phyloP scores from a whole-genome alignment of 208 protist species.

The Crithidia brevicula region DNA sequence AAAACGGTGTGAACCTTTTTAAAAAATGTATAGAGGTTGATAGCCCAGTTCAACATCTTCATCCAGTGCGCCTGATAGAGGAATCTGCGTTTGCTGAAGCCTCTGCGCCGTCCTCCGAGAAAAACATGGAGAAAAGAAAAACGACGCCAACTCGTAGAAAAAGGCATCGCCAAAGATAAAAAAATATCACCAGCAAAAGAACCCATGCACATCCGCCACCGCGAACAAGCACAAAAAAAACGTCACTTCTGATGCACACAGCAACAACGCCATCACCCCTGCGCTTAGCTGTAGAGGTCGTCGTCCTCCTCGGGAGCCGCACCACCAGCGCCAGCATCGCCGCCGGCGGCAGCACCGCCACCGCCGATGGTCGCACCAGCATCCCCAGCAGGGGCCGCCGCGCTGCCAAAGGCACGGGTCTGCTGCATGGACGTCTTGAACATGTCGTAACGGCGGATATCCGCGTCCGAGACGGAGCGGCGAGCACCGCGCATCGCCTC shows the following conservation, averaged over 20 bases:
- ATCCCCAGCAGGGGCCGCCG: conserved; percentile 13
- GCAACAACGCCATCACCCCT: not conserved
- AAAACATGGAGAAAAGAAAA: too few relatives aligned
- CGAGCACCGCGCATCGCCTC: conserved; percentile 90
- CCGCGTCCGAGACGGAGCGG: conserved; percentile 92
- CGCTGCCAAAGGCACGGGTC: conserved; percentile 64
- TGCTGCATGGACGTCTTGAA: conserved; percentile 91
- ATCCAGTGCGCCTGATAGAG: too few relatives aligned
- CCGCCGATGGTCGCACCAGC: conserved; percentile 34
- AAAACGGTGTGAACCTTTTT: too few relatives aligned
- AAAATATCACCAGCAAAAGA: too few relatives aligned
- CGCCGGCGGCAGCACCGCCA: conserved; percentile 22
- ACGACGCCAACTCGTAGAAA: too few relatives aligned
- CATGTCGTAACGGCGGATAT: conserved; percentile 94
- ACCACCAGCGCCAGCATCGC: conserved; percentile 19
- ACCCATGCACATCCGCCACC: not conserved
- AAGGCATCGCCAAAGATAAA: too few relatives aligned
- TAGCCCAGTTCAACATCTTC: too few relatives aligned
- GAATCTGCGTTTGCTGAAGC: too few relatives aligned
- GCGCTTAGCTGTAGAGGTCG: conserved; percentile 55
- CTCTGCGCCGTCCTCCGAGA: too few relatives aligned
- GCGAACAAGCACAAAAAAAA: conserved; percentile 10
- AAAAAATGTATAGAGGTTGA: too few relatives aligned
- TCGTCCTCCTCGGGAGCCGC: conserved; percentile 44
- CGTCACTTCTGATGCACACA: not conserved